phyloP scores from a whole-genome alignment of 2,329 filamentous ascomycete genomes.

The Arthrobotrys megalospora region DNA sequence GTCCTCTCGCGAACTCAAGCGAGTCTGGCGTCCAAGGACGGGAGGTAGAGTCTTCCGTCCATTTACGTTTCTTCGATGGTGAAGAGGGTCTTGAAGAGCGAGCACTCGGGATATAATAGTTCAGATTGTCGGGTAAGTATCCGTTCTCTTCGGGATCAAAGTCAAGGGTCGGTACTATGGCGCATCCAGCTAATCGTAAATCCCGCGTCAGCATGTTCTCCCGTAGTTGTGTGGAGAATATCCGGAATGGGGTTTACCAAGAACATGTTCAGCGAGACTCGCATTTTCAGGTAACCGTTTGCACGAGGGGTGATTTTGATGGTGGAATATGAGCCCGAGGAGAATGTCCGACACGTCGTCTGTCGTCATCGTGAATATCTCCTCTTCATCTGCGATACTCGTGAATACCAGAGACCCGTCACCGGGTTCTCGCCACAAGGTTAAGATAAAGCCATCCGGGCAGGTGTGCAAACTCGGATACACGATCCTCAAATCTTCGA shows the following conservation, averaged over 20 bases:
- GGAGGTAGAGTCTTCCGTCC: not conserved
- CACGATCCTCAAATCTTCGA: constrained; percentile 4
- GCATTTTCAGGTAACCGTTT: not conserved
- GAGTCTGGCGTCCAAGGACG: not conserved
- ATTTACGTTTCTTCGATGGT: not conserved
- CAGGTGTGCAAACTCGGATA: constrained; percentile 1
- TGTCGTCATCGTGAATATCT: not conserved
- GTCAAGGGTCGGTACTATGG: not conserved
- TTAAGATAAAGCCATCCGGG: not conserved
- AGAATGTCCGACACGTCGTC: not conserved
- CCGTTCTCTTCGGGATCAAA: constrained; percentile 8
- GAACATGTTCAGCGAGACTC: not conserved
- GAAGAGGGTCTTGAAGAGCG: not conserved
- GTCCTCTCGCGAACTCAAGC: not conserved
- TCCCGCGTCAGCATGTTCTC: not conserved
- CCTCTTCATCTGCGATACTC: not conserved
- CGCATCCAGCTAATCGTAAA: not conserved
- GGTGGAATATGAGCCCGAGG: not conserved
- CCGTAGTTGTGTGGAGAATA: not conserved
- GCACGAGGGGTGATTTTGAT: not conserved
- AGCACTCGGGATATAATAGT: not conserved
- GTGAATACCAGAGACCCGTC: not conserved
- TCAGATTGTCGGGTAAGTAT: not conserved
- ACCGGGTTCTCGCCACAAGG: not conserved
- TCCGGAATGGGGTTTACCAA: not conserved